Evolutionary conservation across 495 filamentous ascomycete genomes (phyloP), one percentile per base, ranked within the genome.

Genomic region (Penicillium simplicissimum): DNA sequence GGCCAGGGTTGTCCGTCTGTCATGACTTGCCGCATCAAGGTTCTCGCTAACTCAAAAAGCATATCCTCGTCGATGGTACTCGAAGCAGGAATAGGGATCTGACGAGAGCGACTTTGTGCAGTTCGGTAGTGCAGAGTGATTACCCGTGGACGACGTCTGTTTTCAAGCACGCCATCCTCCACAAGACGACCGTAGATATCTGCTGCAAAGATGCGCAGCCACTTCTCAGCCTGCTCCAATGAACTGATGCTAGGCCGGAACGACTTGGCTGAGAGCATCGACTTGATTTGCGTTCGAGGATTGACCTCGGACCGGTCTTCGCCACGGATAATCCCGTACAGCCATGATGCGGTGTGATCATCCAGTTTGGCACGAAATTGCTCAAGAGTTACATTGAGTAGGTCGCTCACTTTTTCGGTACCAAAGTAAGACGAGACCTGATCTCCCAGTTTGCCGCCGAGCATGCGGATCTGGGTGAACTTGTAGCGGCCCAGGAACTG

Each of bases 191-290:
- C 87, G 76, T 90, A 94, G 54, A 98, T 96, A 70, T 98, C 95
- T 1, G 93, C 92, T 14, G 87, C 88, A 73, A 98, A 97, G 57
- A 98, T 97, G 15, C 87, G 82, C 48, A 98, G 78, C 95, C 95
- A 98, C 66, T 87, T 89, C 8, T 84, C 80, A 2, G 87, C 96
- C 72, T 96, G 91, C 25, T 95, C 92, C n/a, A 83, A 72, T 14
- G 79, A 85, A 64, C 86, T 90, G 68, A 98, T 91, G 61, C 81
- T 87, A 1, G 95, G 95, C 7, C 92, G 84, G 65, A 98, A 98
- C 0, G 92, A 95, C 69, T 98, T 98, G 47, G 95, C 93, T 2
- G 91, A 96, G n/a, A 97, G 83, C 95, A 98, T 98, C 21, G 90
- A 93, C 69, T 98, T 97, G 71, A 97, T 96, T 67, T 93, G 90